A percentile compares a stretch with the other conserved stretches of the same genome.
phyloP scores from a whole-genome alignment of 371 early-diverging fungal species.

The Nematocida minor region DNA sequence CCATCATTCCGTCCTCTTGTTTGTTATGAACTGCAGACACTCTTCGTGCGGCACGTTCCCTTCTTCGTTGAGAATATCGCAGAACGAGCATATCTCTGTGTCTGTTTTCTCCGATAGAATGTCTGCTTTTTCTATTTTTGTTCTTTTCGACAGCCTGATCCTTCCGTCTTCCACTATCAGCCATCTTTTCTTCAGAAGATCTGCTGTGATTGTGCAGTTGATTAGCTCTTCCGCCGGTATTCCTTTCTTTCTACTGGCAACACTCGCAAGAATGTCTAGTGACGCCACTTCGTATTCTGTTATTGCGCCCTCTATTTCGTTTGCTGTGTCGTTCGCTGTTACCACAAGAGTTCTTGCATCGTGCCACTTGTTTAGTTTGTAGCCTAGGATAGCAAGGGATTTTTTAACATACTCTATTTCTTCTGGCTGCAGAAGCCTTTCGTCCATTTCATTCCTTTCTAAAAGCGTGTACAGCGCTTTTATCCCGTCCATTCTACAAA shows the following conservation, averaged over 20 bases:
- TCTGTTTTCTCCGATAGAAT: not conserved
- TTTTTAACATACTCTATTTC: constrained; percentile 2
- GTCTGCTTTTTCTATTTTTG: constrained; percentile 7
- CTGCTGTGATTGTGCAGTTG: not conserved
- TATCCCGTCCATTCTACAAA: not conserved
- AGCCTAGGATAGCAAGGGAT: not conserved
- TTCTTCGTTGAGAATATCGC: constrained; percentile 31
- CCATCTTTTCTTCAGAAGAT: constrained; percentile 14
- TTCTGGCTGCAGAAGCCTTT: not conserved
- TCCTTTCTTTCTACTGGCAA: not conserved
- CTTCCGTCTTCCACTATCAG: not conserved
- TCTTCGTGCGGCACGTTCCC: constrained; percentile 37
- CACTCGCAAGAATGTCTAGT: constrained; percentile 21
- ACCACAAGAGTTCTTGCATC: constrained; percentile 10
- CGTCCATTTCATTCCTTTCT: constrained; percentile 4
- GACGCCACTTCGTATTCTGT: constrained; percentile 3
- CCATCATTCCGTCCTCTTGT: too few relatives aligned
- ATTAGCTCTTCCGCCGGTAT: not conserved
- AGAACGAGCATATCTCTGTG: constrained; percentile 1
- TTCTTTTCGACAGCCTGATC: constrained; percentile 32
- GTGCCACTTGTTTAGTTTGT: constrained; percentile 1
- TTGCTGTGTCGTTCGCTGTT: not conserved
- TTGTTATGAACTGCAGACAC: not conserved
- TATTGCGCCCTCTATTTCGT: not conserved
- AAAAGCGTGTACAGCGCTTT: not conserved